These are phyloP conservation scores for Clarireedia hainanense DNA, from an alignment of 2,329 filamentous ascomycete genomes.

Conservation along the genomic window DNA sequence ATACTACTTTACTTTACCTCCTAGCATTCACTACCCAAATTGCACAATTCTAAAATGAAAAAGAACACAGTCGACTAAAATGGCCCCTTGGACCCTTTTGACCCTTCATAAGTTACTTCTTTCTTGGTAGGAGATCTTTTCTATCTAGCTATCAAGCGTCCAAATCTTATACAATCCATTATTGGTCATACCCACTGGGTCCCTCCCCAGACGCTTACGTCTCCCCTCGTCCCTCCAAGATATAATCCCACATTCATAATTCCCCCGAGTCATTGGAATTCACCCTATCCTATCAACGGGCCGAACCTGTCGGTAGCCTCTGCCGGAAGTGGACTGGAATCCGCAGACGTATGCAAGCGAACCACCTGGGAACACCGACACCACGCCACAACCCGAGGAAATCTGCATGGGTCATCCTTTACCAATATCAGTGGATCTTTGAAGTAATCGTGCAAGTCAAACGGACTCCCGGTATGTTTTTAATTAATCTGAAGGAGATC, in stretches of 20 bases:
- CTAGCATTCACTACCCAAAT: too few relatives aligned
- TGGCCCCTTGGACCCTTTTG: too few relatives aligned
- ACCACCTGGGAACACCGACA: conserved; percentile 19
- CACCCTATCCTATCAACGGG: conserved; percentile 21
- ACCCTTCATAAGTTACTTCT: too few relatives aligned
- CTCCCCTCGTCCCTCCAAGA: not conserved
- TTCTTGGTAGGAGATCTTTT: too few relatives aligned
- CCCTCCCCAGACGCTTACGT: not conserved
- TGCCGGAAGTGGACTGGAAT: conserved; percentile 13
- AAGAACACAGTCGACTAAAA: too few relatives aligned
- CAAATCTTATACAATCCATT: not conserved
- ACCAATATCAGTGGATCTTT: conserved; percentile 9
- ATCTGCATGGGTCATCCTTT: conserved; percentile 13
- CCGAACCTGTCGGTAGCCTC: conserved; percentile 23
- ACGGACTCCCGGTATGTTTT: conserved; percentile 23
- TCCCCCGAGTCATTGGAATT: conserved; percentile 12
- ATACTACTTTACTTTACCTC: not conserved
- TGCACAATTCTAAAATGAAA: too few relatives aligned
- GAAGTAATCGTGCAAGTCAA: conserved; percentile 11
- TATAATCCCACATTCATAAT: not conserved
- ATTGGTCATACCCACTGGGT: not conserved
- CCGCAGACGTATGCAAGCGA: conserved; percentile 23
- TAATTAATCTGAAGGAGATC: conserved; percentile 21
- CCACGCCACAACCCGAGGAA: conserved; percentile 21
- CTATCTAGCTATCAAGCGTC: too few relatives aligned